Evolutionary conservation across 306 rosid genomes (phyloP).

Genomic region (Lupinus albus): DNA sequence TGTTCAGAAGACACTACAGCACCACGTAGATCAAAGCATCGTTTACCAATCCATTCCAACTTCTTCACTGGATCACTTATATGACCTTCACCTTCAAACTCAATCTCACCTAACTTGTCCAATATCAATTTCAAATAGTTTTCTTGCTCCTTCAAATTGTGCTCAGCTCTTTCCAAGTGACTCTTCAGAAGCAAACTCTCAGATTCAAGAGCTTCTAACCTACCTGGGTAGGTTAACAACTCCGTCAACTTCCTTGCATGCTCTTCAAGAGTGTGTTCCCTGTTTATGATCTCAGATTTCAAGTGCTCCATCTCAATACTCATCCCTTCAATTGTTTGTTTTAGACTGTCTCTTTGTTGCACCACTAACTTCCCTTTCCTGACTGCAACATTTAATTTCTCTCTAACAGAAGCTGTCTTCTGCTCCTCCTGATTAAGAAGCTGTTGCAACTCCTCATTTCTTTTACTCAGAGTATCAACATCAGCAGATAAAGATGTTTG

Average conservation of each 20-base stretch:
- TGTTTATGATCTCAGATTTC: constrained; percentile 63
- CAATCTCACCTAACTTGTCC: constrained; percentile 59
- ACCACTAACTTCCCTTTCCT: constrained; percentile 91
- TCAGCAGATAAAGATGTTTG: constrained; percentile 61
- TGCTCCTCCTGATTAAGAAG: constrained; percentile 87
- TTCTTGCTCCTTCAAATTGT: constrained; percentile 67
- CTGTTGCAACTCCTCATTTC: constrained; percentile 69
- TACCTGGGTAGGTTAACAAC: constrained; percentile 61
- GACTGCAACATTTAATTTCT: constrained; percentile 87
- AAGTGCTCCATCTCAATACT: constrained; percentile 59
- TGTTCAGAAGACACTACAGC: constrained; percentile 66
- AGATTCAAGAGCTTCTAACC: constrained; percentile 68
- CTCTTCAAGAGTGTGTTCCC: constrained; percentile 57
- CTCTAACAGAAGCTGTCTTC: constrained; percentile 83
- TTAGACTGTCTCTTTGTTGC: constrained; percentile 84
- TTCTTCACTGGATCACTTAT: constrained; percentile 66
- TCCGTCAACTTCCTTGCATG: constrained; percentile 63
- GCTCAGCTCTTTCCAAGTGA: constrained; percentile 63
- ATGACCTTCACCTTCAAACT: constrained; percentile 55
- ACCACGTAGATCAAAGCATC: constrained; percentile 56
- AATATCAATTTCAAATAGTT: constrained; percentile 55
- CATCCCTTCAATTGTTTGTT: constrained; percentile 72
- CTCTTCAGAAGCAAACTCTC: constrained; percentile 65
- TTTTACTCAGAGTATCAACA: constrained; percentile 61
- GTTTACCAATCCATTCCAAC: constrained; percentile 63